Percentiles rank a stretch among this genome's conserved stretches.
Evolutionary conservation across 2,329 filamentous ascomycete species (phyloP).

Genomic region (Penicillium polonicum): DNA sequence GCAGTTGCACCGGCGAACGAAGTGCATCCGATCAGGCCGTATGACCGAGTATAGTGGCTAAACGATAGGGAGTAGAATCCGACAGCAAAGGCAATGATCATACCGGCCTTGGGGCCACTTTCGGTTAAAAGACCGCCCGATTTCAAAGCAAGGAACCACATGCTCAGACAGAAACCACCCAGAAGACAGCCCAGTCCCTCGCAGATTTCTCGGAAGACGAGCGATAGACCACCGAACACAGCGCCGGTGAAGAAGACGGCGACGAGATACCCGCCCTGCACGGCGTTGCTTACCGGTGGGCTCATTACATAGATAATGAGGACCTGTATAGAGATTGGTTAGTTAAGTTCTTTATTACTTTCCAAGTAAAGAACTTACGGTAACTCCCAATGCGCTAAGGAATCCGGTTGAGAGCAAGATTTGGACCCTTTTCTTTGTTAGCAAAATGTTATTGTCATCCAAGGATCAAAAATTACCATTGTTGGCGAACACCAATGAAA

Average conservation of each 20-base stretch:
- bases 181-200: constrained; percentile 83
- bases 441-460: not conserved
- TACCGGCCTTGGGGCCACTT: constrained; percentile 63
- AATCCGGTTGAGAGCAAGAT: constrained; percentile 78
- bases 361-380: constrained; percentile 44
- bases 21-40: constrained; percentile 72
- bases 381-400: constrained; percentile 68
- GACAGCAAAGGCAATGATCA: constrained; percentile 71
- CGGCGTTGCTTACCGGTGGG: constrained; percentile 67
- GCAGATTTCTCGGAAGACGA: constrained; percentile 80
- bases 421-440: constrained; percentile 54
- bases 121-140: constrained; percentile 70
- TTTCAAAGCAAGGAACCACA: constrained; percentile 84
- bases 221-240: constrained; percentile 69
- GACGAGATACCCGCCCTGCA: constrained; percentile 85
- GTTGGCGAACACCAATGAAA: constrained; percentile 79
- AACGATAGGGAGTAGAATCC: constrained; percentile 73
- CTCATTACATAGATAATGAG: constrained; percentile 88
- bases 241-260: constrained; percentile 71
- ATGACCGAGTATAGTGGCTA: constrained; percentile 72
- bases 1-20: constrained; percentile 80
- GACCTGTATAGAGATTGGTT: constrained; percentile 43
- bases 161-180: constrained; percentile 79
- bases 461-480: constrained; percentile 47
- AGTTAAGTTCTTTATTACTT: not conserved